These are phyloP conservation scores for Dryadomyces quercus-mongolicae DNA, from an alignment of 2,329 filamentous ascomycete species.

Conservation along the genomic window DNA sequence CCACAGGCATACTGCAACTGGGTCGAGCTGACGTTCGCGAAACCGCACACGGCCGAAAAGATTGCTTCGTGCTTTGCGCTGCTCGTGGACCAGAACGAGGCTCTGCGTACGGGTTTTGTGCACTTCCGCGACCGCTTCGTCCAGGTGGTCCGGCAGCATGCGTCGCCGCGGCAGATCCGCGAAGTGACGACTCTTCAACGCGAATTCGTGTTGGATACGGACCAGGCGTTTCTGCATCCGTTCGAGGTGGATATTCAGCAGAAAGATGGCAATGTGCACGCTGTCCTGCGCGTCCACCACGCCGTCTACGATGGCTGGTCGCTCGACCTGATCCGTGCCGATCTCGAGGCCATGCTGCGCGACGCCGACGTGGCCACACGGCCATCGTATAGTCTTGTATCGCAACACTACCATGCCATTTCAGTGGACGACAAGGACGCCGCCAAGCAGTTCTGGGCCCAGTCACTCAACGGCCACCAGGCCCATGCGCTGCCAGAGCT, in stretches of 20 bases:
- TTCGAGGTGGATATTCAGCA: slow-evolving; percentile 44
- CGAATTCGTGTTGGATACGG: slow-evolving; percentile 26
- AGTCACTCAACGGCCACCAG: slow-evolving; percentile 46
- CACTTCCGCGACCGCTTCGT: slow-evolving; percentile 39
- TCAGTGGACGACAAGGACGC: slow-evolving; percentile 18
- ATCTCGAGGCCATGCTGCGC: slow-evolving; percentile 44
- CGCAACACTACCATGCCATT: slow-evolving; percentile 30
- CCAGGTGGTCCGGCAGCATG: slow-evolving; percentile 50
- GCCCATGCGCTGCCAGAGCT: slow-evolving; percentile 44
- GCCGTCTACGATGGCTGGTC: slow-evolving; percentile 92
- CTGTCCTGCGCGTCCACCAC: slow-evolving; percentile 59
- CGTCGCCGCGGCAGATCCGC: slow-evolving; percentile 30
- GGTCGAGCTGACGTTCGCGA: slow-evolving; percentile 49
- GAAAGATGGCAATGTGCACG: slow-evolving; percentile 12
- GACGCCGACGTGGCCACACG: slow-evolving; percentile 21
- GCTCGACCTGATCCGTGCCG: slow-evolving; percentile 58
- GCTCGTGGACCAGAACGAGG: slow-evolving; percentile 45
- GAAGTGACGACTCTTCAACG: slow-evolving; percentile 21
- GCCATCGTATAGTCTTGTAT: slow-evolving; percentile 50
- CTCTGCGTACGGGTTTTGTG: slow-evolving; percentile 64
- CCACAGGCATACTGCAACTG: slow-evolving; percentile 63
- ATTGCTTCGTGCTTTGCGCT: slow-evolving; percentile 36
- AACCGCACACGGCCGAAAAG: slow-evolving; percentile 19
- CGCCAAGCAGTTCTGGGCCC: slow-evolving; percentile 56
- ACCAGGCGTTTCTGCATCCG: slow-evolving; percentile 38